These are phyloP conservation scores for Monosporascus sp. DNA, from an alignment of 2,329 filamentous ascomycete species.

Conservation along the genomic window DNA sequence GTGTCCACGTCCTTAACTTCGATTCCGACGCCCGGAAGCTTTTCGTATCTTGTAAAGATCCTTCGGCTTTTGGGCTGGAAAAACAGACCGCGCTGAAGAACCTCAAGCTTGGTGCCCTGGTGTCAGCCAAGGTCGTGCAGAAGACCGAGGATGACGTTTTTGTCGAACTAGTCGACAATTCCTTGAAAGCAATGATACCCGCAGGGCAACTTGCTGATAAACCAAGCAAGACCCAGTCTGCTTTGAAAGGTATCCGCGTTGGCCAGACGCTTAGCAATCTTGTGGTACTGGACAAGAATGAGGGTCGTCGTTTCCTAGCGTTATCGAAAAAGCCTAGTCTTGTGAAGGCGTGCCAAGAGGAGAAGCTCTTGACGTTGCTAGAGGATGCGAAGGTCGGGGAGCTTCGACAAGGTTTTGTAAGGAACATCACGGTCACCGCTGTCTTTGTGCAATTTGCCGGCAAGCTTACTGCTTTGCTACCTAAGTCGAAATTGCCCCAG, in stretches of 20 bases:
- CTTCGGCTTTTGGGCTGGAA: constrained; percentile 66
- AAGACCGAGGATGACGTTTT: constrained; percentile 73
- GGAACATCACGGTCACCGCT: constrained; percentile 75
- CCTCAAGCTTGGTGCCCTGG: constrained; percentile 66
- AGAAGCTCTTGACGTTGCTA: constrained; percentile 66
- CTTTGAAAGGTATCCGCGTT: constrained; percentile 75
- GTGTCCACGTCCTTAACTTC: constrained; percentile 79
- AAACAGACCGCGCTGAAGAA: constrained; percentile 73
- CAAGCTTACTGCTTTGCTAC: constrained; percentile 70
- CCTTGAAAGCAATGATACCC: constrained; percentile 72
- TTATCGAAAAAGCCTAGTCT: constrained; percentile 81
- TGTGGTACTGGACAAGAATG: constrained; percentile 81
- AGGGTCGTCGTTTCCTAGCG: constrained; percentile 67
- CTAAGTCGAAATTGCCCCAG: constrained; percentile 70
- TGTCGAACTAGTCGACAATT: constrained; percentile 68
- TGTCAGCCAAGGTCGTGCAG: constrained; percentile 75
- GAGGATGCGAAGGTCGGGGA: constrained; percentile 67
- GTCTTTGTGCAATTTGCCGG: constrained; percentile 86
- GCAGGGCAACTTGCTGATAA: constrained; percentile 81
- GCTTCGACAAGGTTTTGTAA: constrained; percentile 72
- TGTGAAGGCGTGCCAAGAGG: constrained; percentile 66
- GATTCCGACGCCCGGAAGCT: constrained; percentile 67
- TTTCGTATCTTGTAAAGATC: constrained; percentile 89
- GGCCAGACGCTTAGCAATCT: constrained; percentile 79
- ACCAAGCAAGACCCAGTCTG: constrained; percentile 64